These are phyloP conservation scores for Lablab purpureus DNA, from an alignment of 306 rosid genomes.

Conservation along the genomic window DNA sequence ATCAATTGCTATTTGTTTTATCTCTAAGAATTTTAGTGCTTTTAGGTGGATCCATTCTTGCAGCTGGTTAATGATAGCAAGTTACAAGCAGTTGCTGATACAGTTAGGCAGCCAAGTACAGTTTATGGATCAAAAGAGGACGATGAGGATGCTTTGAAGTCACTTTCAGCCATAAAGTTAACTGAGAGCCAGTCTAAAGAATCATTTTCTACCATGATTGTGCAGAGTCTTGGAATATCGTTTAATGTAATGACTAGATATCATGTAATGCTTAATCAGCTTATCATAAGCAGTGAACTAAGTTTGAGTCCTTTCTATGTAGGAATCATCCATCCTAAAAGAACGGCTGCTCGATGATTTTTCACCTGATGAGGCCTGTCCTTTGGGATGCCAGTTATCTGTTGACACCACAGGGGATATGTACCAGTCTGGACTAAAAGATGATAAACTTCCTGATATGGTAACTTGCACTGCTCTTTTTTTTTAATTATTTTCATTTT, in stretches of 20 bases:
- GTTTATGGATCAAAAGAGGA: conserved; percentile 82
- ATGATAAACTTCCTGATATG: conserved; percentile 52
- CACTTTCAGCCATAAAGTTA: conserved; percentile 64
- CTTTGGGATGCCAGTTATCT: conserved; percentile 70
- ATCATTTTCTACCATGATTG: conserved; percentile 70
- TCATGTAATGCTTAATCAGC: conserved; percentile 13
- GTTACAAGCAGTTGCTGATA: conserved; percentile 62
- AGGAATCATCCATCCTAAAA: conserved; percentile 63
- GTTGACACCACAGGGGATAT: conserved; percentile 54
- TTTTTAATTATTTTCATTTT: neutral
- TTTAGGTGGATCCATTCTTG: conserved; percentile 87
- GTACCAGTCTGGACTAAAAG: conserved; percentile 54
- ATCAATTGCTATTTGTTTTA: conserved; percentile 21
- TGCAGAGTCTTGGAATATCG: conserved; percentile 64
- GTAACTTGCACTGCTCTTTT: conserved; percentile 40
- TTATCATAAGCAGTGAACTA: conserved; percentile 29
- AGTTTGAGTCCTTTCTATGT: conserved; percentile 40
- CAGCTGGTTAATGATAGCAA: conserved; percentile 68
- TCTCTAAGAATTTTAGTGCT: conserved; percentile 34
- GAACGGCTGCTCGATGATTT: conserved; percentile 70
- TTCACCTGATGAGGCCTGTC: conserved; percentile 83
- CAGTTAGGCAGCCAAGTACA: conserved; percentile 45
- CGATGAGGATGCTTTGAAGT: conserved; percentile 63
- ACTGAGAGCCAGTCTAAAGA: conserved; percentile 75
- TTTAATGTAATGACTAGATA: conserved; percentile 56